Evolutionary conservation across 257 asterid species (phyloP), one percentile per base, ranked within the genome.

Genomic region (Lithospermum erythrorhizon): DNA sequence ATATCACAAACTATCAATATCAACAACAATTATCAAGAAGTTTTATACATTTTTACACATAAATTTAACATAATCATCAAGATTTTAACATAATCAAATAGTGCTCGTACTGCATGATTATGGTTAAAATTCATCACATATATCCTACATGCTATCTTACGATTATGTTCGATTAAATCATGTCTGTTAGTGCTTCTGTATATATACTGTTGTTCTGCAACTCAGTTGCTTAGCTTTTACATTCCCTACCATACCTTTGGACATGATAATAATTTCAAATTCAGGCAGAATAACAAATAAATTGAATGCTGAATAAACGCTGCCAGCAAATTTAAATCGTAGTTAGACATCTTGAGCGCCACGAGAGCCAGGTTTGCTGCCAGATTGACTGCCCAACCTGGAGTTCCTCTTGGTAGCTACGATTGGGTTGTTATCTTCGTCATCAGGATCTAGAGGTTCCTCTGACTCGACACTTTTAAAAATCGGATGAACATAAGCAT

Each of bases 401-500:
- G 60, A 56, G 37, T 56, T 56, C 21, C 60, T 56, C 60, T 56
- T 56, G 32, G 60, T 56, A 56, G 37, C 37, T 5, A 56, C 37
- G 4, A 56, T 10, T 6, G 59, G 32, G 37, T 25, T 24, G 20
- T 24, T 56, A 27, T 56, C 60, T 56, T 75, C 81, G 6, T 75
- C 72, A 16, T 72, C 74, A 24, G 68, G 6, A 6, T 70, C 70
- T 37, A 9, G 10, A 0, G 58, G 57, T 35, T 53, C 47, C 53
- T 72, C 71, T 21, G 69, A 30, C 57, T 78, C 69, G 1, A 30
- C 63, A 10, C 74, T 66, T 61, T 79, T 82, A 75, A 84, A 80
- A 71, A 82, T 79, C 4, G 93, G 93, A 56, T 84, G 93, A 55
- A 82, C 60, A 56, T 77, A 79, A 45, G 93, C 86, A 58, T 77